Base-by-base conservation (phyloP, 345 rosid species). In the Hypericum androsaemum region DNA sequence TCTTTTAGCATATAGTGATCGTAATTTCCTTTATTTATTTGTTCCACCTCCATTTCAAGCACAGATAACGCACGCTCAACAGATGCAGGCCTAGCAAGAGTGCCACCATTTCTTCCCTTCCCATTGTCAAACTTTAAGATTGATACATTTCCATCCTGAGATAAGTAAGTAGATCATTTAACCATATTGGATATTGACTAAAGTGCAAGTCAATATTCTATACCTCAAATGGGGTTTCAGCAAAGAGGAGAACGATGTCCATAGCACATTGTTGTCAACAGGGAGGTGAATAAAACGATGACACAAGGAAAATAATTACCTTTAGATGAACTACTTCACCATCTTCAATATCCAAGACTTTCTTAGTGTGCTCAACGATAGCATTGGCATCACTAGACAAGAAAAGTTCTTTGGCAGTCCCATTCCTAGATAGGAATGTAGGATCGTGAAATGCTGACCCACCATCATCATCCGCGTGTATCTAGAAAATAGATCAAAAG, bases 1-100 rank as follows among this genome's bases (percentile, higher is more conserved):
- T 90, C 98, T 71, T 90, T 90, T 75, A 84, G 95, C 98, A 90
- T 90, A 64, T 90, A 90, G 54, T 90, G 92, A 56, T 90, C 95
- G 53, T 82, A 90, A 7, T 65, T 74, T 43, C 98, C 98, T 70
- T 84, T 90, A 70, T 79, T 82, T 67, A 90, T 90, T 70, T 90
- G 98, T 71, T 90, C 96, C 60, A 90, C 96, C 67, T 90, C 96
- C 98, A 90, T 81, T 63, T 90, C 86, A 54, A 90, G 77, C 71
- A 84, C 74, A 46, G 98, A 90, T 53, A 90, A 77, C 11, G 98
- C 98, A 57, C 96, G 92, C 51, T 81, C 86, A 42, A 90, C 96
- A 12, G 98, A 81, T 56, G 92, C 80, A 43, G 95, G 86, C 67
- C 86, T 78, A 7, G 82, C 66, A 62, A 62, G 73, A 46, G 62